Percentiles rank a stretch among this genome's conserved stretches.
phyloP scores from a whole-genome alignment of 2,329 filamentous ascomycete species.

The Cadophora sp. region DNA sequence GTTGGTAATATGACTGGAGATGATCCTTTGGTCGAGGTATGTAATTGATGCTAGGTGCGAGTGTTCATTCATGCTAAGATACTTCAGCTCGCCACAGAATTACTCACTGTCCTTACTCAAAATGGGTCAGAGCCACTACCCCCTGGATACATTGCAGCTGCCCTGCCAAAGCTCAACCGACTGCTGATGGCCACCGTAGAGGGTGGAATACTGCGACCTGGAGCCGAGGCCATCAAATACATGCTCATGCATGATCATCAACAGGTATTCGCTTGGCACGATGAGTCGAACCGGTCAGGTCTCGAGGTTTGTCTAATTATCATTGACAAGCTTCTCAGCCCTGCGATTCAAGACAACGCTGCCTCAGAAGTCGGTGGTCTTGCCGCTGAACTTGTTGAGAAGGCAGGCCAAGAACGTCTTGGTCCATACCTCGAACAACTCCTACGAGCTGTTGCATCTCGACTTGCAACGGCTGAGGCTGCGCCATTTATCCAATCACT shows the following conservation, averaged over 20 bases:
- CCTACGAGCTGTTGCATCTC: constrained; percentile 84
- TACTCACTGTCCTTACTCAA: constrained; percentile 81
- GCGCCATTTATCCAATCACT: constrained; percentile 94
- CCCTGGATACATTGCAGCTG: constrained; percentile 81
- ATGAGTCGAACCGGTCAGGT: constrained; percentile 79
- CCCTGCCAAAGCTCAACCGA: constrained; percentile 85
- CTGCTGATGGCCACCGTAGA: constrained; percentile 85
- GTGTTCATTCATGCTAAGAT: constrained; percentile 34
- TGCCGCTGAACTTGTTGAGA: constrained; percentile 93
- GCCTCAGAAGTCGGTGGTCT: constrained; percentile 96
- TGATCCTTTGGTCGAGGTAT: constrained; percentile 78
- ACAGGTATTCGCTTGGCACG: constrained; percentile 87
- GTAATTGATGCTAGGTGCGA: constrained; percentile 35
- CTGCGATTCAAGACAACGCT: constrained; percentile 86
- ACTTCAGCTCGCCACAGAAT: constrained; percentile 75
- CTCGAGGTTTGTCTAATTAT: constrained; percentile 90
- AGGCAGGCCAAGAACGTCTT: constrained; percentile 88
- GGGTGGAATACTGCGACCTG: constrained; percentile 85
- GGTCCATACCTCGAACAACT: constrained; percentile 90
- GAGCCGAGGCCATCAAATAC: constrained; percentile 85
- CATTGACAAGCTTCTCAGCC: constrained; percentile 87
- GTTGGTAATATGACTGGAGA: constrained; percentile 86
- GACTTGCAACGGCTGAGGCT: constrained; percentile 81
- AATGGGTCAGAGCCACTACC: constrained; percentile 87
- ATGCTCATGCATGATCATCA: constrained; percentile 89